Evolutionary conservation across 1,139 yeast species (phyloP).

Genomic region (Geotrichum fermentans): DNA sequence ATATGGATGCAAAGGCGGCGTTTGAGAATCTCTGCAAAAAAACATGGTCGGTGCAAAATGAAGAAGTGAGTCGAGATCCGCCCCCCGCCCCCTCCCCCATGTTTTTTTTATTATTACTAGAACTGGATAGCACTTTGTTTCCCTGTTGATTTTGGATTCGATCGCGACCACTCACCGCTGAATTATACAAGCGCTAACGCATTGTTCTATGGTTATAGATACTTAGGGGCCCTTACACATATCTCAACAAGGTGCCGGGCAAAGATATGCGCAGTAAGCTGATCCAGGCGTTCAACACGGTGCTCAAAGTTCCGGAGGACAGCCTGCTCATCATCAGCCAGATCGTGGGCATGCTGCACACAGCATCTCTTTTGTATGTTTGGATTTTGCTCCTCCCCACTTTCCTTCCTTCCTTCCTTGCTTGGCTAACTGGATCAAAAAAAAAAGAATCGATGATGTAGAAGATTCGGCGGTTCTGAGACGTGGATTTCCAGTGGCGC

Average conservation of each 20-base stretch:
- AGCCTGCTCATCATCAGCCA: slow-evolving; percentile 40
- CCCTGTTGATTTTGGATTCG: too few relatives aligned
- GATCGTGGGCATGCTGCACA: slow-evolving; percentile 56
- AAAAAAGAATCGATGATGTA: slow-evolving; percentile 62
- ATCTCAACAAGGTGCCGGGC: slow-evolving; percentile 50
- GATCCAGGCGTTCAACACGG: slow-evolving; percentile 48
- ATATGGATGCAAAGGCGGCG: slow-evolving; percentile 8
- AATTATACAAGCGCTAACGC: not conserved
- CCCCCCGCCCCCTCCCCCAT: too few relatives aligned
- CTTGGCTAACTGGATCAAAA: not conserved
- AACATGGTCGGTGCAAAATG: slow-evolving; percentile 4
- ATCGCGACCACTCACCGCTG: not conserved
- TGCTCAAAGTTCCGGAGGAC: slow-evolving; percentile 42
- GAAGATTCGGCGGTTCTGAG: slow-evolving; percentile 71
- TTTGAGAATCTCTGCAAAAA: not conserved
- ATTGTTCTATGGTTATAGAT: too few relatives aligned
- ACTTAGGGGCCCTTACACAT: slow-evolving; percentile 50
- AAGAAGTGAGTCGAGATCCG: slow-evolving; percentile 8
- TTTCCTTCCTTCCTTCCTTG: not conserved
- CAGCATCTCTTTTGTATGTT: slow-evolving; percentile 50
- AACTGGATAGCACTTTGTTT: too few relatives aligned
- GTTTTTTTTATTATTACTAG: too few relatives aligned
- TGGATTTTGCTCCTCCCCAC: not conserved
- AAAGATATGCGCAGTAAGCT: slow-evolving; percentile 51
- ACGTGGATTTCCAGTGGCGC: slow-evolving; percentile 76